Evolutionary conservation across 208 protist genomes (phyloP).

Genomic region (Leishmania tarentolae): DNA sequence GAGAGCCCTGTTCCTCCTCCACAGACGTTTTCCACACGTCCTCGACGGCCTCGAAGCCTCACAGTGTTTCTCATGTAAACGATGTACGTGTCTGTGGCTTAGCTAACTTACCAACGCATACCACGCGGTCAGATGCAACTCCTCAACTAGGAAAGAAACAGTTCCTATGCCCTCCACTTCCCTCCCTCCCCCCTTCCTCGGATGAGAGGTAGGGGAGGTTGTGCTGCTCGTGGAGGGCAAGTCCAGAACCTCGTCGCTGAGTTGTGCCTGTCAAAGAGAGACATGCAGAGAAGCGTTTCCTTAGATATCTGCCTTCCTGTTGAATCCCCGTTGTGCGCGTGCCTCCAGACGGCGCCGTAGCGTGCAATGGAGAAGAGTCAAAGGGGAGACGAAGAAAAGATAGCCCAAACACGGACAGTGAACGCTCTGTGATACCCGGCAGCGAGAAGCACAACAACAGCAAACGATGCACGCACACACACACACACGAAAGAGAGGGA

Average conservation of each 20-base stretch:
- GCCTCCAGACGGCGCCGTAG: not conserved
- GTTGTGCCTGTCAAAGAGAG: not conserved
- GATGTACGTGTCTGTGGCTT: not conserved
- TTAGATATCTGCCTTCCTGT: not conserved
- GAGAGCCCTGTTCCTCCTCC: not conserved
- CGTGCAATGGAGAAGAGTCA: not conserved
- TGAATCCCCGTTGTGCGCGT: not conserved
- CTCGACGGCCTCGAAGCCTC: not conserved
- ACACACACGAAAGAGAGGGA: not conserved
- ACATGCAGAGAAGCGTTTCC: not conserved
- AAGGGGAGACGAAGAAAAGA: not conserved
- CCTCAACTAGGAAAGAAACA: not conserved
- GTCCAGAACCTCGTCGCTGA: not conserved
- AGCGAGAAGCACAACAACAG: not conserved
- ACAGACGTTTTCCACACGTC: not conserved
- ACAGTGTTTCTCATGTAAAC: not conserved
- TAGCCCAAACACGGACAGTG: not conserved
- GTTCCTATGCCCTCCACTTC: not conserved
- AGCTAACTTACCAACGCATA: not conserved
- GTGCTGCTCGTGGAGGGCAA: not conserved
- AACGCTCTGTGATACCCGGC: not conserved
- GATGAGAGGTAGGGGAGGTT: not conserved
- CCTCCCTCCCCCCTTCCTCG: not conserved
- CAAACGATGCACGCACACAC: not conserved
- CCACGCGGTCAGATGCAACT: not conserved